phyloP scores from a whole-genome alignment of 2,329 filamentous ascomycete species.

The Bretziella fagacearum region DNA sequence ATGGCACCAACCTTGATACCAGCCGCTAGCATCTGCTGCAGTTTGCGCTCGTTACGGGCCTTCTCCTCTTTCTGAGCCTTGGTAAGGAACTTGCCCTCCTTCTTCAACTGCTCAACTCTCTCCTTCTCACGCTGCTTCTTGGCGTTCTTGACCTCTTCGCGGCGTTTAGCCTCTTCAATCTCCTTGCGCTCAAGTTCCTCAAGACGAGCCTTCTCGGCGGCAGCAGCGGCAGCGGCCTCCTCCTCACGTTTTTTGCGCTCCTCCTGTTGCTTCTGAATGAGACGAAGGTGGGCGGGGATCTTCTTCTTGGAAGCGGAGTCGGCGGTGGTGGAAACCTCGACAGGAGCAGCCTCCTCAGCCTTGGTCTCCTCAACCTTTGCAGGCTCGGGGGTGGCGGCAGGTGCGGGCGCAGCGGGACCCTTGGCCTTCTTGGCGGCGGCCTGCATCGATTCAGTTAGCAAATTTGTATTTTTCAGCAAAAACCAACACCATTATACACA shows the following conservation, averaged over 20 bases:
- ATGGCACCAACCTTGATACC: conserved; percentile 54
- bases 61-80: conserved; percentile 76
- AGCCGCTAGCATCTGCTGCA: conserved; percentile 71
- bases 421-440: conserved; percentile 65
- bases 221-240: conserved; percentile 37
- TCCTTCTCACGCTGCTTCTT: conserved; percentile 82
- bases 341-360: conserved; percentile 42
- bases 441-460: too few relatives aligned
- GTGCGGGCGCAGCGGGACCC: conserved; percentile 3
- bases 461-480: too few relatives aligned
- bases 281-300: conserved; percentile 53
- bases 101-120: conserved; percentile 72
- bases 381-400: conserved; percentile 19
- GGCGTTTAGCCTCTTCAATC: conserved; percentile 51
- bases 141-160: conserved; percentile 54
- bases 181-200: conserved; percentile 48
- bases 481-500: too few relatives aligned
- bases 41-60: conserved; percentile 57
- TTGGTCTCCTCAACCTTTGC: conserved; percentile 20
- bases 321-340: conserved; percentile 21
- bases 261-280: conserved; percentile 71
- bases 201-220: conserved; percentile 46
- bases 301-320: conserved; percentile 57
- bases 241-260: conserved; percentile 50
- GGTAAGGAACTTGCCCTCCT: conserved; percentile 71